These are phyloP conservation scores for Coemansia sp. DNA, from an alignment of 192 early-diverging fungal species.

Conservation along the genomic window DNA sequence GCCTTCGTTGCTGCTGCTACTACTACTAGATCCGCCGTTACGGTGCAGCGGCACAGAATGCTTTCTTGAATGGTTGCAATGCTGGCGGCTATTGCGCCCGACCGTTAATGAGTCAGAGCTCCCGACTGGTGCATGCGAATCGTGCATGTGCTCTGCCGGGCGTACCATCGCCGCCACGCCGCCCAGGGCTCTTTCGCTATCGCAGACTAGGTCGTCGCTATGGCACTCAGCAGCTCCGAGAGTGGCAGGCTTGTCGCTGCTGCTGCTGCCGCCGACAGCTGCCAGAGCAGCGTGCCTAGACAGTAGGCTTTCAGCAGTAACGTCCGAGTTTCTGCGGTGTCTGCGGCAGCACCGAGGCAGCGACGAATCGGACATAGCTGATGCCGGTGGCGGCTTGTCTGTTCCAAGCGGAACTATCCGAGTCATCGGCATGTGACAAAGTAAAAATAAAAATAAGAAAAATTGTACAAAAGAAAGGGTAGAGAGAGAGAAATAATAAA, in stretches of 20 bases:
- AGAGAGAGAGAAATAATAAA: background rate
- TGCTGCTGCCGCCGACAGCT: background rate
- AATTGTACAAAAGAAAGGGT: background rate
- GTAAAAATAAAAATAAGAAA: background rate
- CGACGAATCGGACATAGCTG: conserved; percentile 4
- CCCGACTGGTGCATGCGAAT: background rate
- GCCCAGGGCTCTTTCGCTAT: conserved; percentile 1
- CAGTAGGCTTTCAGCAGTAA: conserved; percentile 16
- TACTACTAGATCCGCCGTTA: background rate
- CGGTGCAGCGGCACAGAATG: conserved; percentile 8
- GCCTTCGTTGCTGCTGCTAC: background rate
- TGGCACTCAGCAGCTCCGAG: background rate
- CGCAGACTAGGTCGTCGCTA: conserved; percentile 1
- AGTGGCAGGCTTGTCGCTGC: background rate
- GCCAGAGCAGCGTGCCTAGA: conserved; percentile 8
- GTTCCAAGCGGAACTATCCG: background rate
- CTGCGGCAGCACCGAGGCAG: conserved; percentile 28
- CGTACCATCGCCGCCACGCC: background rate
- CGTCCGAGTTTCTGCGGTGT: conserved; percentile 40
- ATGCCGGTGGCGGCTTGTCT: background rate
- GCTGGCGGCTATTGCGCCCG: conserved; percentile 1
- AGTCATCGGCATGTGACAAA: conserved; percentile 5
- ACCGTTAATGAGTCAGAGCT: conserved; percentile 8
- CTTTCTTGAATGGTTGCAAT: conserved; percentile 10
- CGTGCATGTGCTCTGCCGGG: background rate